Evolutionary conservation across 139 green algal species (phyloP), one percentile per base, ranked within the genome.

Genomic region (Micromonas pusilla): DNA sequence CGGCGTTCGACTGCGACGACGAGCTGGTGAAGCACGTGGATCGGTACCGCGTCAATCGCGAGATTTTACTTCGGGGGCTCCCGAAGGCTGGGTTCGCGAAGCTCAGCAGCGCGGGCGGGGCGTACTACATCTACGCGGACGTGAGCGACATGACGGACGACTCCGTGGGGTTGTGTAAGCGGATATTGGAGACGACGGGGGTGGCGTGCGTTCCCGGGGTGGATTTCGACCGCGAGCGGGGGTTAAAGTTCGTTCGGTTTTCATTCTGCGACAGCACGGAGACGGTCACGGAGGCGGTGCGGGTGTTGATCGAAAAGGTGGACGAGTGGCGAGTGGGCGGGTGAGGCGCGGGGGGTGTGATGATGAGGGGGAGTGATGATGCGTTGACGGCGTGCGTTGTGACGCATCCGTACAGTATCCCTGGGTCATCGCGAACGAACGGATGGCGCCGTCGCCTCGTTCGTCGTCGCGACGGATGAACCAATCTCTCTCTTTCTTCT

Each of bases 101-200:
- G 13, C 70, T 83, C 25, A 31, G 26, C 31, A 28, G 70, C 13
- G 33, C 78, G 33, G 78, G 78, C 38, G 78, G 78, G 16, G 78
- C 78, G 5, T 83, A 78, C 33, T 83, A 83, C 54, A 57, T 83
- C 26, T 83, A 83, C 30, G 78, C 70, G 2, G 70, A 83, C 33
- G 39, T 83, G 25, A 9, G 20, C 25, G 45, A 79, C 28, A 25
- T 72, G 53, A 70, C 66, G 21, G 4, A n/a, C 20, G 73, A 79
- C 53, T 52, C 32, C 28, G 5, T 52, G 4, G 28, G 5, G 52
- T 54, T 79, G 25, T 79, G 73, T 52, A 53, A 45, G n/a, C 28
- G n/a, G 5, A 52, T 79, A 6, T n/a, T 79, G 57, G 23, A 70
- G n/a, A 37, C 6, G 19, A 54, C 76, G 23, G 76, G 76, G 31